A percentile compares a stretch with the other conserved stretches of the same genome.
Evolutionary conservation across 345 rosid species (phyloP).

Genomic region (Tarenaya hassleriana): DNA sequence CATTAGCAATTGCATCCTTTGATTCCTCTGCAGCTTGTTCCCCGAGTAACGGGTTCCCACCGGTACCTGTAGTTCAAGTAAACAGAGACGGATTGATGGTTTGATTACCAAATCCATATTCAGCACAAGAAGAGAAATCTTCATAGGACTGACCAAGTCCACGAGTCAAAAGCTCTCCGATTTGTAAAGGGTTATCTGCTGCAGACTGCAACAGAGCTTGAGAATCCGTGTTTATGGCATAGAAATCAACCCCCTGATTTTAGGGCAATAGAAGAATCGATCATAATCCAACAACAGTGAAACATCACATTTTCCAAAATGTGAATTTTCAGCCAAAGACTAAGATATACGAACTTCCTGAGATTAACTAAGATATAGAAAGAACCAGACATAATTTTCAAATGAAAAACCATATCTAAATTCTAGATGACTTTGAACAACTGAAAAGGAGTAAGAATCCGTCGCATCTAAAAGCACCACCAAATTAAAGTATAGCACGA

Average conservation of each 20-base stretch:
- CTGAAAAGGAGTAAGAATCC: not conserved
- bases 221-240: conserved; percentile 89
- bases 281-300: not conserved
- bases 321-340: conserved; percentile 6
- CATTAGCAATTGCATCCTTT: conserved; percentile 73
- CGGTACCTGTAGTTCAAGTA: conserved; percentile 57
- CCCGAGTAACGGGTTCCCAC: conserved; percentile 92
- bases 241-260: conserved; percentile 79
- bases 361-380: too few species aligned
- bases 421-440: too few species aligned
- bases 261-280: conserved; percentile 4
- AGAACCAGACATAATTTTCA: too few species aligned
- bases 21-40: conserved; percentile 99
- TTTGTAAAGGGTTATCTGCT: conserved; percentile 79
- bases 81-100: conserved; percentile 4
- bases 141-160: conserved; percentile 60
- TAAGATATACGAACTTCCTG: too few species aligned
- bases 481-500: not conserved
- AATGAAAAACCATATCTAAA: not conserved
- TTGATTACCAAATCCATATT: conserved; percentile 14
- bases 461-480: not conserved
- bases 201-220: conserved; percentile 85
- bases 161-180: conserved; percentile 94
- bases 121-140: not conserved
- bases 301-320: too few species aligned